phyloP scores from a whole-genome alignment of 331 rosid species.

The Prunus yedoensis region DNA sequence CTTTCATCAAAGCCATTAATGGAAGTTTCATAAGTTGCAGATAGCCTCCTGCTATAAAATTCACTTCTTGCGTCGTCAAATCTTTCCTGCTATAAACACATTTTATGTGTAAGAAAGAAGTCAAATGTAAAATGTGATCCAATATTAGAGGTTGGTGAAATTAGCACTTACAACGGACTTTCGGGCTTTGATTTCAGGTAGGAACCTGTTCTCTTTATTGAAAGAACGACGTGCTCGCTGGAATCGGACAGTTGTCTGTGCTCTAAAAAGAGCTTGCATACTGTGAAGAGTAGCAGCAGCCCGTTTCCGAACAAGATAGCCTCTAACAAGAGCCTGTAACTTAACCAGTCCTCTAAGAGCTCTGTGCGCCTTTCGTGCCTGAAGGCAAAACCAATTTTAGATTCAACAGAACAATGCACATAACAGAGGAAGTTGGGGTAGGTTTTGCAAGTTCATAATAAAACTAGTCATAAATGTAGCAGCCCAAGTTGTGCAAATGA shows the following conservation, averaged over 20 bases:
- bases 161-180: conserved; percentile 54
- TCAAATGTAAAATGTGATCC: neutral
- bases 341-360: conserved; percentile 90
- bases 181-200: conserved; percentile 54
- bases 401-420: neutral
- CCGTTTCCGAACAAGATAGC: conserved; percentile 78
- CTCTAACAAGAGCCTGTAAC: conserved; percentile 92
- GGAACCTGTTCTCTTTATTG: conserved; percentile 57
- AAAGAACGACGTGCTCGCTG: conserved; percentile 87
- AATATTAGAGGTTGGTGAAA: neutral
- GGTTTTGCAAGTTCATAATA: no score
- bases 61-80: conserved; percentile 75
- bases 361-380: conserved; percentile 92
- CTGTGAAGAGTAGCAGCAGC: conserved; percentile 90
- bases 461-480: no score
- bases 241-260: conserved; percentile 65
- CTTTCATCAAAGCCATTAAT: conserved; percentile 62
- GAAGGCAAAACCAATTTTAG: conserved; percentile 8
- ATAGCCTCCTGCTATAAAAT: conserved; percentile 70
- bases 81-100: conserved; percentile 49
- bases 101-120: neutral
- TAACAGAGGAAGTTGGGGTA: neutral
- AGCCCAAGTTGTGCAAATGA: neutral
- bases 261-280: conserved; percentile 94
- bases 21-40: conserved; percentile 55